Evolutionary conservation across 768 basidiomycete species (phyloP).

Genomic region (Russula vinacea): DNA sequence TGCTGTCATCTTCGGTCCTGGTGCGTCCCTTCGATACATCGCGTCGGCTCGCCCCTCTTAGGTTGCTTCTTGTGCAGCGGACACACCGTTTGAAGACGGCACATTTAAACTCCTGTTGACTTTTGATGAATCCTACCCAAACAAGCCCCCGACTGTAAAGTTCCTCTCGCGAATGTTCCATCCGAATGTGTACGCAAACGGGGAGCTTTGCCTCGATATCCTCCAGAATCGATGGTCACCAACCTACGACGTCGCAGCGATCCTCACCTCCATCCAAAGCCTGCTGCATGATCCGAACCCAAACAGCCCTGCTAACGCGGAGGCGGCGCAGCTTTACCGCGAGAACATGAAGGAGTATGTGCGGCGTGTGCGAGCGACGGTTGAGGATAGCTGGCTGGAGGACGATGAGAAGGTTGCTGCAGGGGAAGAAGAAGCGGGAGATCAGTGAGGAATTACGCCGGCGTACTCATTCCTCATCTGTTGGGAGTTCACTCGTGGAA

Average conservation of each 20-base stretch:
- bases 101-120: slow-evolving; percentile 95
- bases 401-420: slow-evolving; percentile 63
- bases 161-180: slow-evolving; percentile 99
- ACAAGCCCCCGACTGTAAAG: slow-evolving; percentile 96
- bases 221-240: slow-evolving; percentile 99
- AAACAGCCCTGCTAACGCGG: slow-evolving; percentile 96
- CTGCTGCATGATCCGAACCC: slow-evolving; percentile 97
- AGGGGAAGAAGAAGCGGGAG: slow-evolving; percentile 42
- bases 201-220: slow-evolving; percentile 97
- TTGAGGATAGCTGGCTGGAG: slow-evolving; percentile 95
- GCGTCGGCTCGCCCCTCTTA: neutral
- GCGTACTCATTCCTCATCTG: slow-evolving; percentile 5
- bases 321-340: slow-evolving; percentile 93
- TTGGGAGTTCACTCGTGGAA: slow-evolving; percentile 5
- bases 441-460: slow-evolving; percentile 20
- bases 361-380: slow-evolving; percentile 84
- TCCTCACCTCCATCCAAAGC: slow-evolving; percentile 94
- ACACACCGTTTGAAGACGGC: slow-evolving; percentile 98
- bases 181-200: slow-evolving; percentile 97
- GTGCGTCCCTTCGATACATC: slow-evolving; percentile 45
- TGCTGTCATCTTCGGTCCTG: slow-evolving; percentile 98
- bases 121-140: slow-evolving; percentile 98
- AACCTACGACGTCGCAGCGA: slow-evolving; percentile 98
- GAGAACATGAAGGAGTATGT: slow-evolving; percentile 99
- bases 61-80: slow-evolving; percentile 51